These are phyloP conservation scores for Neonectria ditissima DNA, from an alignment of 2,329 filamentous ascomycete species.

Conservation along the genomic window DNA sequence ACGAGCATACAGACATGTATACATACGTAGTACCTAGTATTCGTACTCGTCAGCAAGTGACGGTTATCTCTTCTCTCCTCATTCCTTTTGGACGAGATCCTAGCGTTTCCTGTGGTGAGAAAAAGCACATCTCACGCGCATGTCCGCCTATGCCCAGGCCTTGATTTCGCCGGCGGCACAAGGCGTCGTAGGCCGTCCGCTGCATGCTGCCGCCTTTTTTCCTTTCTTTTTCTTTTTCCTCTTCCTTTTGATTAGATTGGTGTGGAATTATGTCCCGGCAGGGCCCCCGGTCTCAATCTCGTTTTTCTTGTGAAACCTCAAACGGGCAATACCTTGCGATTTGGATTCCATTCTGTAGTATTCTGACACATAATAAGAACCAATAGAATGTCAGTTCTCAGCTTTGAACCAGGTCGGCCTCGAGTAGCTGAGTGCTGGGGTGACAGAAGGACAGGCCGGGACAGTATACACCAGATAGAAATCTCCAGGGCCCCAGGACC, in stretches of 20 bases:
- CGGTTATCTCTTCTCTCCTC: constrained; percentile 41
- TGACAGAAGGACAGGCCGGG: neutral
- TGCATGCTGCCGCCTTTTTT: constrained; percentile 23
- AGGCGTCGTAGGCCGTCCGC: constrained; percentile 16
- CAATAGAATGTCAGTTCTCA: neutral
- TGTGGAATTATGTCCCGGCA: constrained; percentile 18
- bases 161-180: constrained; percentile 20
- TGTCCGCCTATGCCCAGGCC: neutral
- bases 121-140: constrained; percentile 33
- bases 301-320: constrained; percentile 5
- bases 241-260: constrained; percentile 14
- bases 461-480: neutral
- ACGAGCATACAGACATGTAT: neutral
- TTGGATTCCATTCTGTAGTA: neutral
- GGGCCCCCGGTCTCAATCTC: constrained; percentile 20
- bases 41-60: neutral
- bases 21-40: no score
- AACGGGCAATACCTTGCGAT: neutral
- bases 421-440: no score
- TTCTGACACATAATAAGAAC: neutral
- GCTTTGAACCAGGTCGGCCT: neutral
- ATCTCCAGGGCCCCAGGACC: neutral
- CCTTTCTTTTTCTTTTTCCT: constrained; percentile 17
- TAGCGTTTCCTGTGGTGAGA: constrained; percentile 23
- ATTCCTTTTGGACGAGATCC: constrained; percentile 24